Evolutionary conservation across 1,284 basidiomycete species (phyloP).

Genomic region (Lentinula novae-zelandiae): DNA sequence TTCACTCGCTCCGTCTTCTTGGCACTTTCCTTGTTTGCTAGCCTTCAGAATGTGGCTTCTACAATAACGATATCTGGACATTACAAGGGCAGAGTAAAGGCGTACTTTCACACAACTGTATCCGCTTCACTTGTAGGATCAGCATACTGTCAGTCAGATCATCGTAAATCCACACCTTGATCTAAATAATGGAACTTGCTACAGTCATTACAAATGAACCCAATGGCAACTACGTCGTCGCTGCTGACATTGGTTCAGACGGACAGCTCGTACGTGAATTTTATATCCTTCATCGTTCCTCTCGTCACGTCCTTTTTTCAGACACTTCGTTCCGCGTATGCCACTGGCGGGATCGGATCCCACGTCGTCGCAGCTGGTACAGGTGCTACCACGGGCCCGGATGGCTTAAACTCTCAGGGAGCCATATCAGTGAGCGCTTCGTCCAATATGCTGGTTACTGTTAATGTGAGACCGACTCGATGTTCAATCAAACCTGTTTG

Average conservation of each 20-base stretch:
- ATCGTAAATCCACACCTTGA: background rate
- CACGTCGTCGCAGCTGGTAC: constrained; percentile 28
- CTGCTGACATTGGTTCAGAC: constrained; percentile 19
- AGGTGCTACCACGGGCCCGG: constrained; percentile 16
- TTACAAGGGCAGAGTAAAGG: background rate
- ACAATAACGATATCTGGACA: background rate
- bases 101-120: background rate
- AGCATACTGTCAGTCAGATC: background rate
- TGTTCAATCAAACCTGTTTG: background rate
- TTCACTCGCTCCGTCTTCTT: background rate
- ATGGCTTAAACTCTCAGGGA: constrained; percentile 44
- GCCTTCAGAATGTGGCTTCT: background rate
- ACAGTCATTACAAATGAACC: constrained; percentile 24
- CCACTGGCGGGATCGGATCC: constrained; percentile 34
- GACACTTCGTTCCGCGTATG: constrained; percentile 29
- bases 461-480: constrained; percentile 31
- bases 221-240: constrained; percentile 20
- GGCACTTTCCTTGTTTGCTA: background rate
- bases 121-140: background rate
- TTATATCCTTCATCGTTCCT: background rate
- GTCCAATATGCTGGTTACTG: constrained; percentile 35
- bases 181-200: background rate
- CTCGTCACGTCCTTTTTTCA: constrained; percentile 8
- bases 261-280: constrained; percentile 14
- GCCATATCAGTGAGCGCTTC: constrained; percentile 36